Conservation (phyloP, 1,284 basidiomycete genomes). For the Microbotryum saponariae region DNA sequence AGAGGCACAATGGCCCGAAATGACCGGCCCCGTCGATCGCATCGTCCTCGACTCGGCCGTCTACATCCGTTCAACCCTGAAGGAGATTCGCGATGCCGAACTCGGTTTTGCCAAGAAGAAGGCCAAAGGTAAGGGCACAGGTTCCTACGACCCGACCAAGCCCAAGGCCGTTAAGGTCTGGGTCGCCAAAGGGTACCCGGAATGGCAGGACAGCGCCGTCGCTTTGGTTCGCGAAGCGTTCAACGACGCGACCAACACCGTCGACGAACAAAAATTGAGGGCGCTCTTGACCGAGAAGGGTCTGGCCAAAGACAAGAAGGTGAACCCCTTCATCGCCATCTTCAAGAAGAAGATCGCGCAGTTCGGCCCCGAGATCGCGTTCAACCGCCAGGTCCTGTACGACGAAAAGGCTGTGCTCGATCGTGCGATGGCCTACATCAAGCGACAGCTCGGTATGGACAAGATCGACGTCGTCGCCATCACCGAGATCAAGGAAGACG, state of each 20-base stretch:
- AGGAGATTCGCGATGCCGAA: slow-evolving; percentile 86
- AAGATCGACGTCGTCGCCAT: slow-evolving; percentile 63
- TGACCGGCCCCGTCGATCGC: slow-evolving; percentile 43
- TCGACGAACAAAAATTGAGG: slow-evolving; percentile 78
- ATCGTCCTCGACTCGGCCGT: slow-evolving; percentile 59
- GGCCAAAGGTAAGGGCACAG: slow-evolving; percentile 48
- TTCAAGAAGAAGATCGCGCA: slow-evolving; percentile 80
- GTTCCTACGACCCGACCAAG: slow-evolving; percentile 67
- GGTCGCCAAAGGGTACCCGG: slow-evolving; percentile 83
- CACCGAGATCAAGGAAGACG: slow-evolving; percentile 43
- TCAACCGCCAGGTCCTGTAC: slow-evolving; percentile 81
- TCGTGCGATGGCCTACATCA: slow-evolving; percentile 72
- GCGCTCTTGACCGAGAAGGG: slow-evolving; percentile 63
- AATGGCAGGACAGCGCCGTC: slow-evolving; percentile 84
- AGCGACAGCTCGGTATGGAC: slow-evolving; percentile 67
- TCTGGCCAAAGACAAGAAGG: slow-evolving; percentile 88
- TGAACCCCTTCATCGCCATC: slow-evolving; percentile 88
- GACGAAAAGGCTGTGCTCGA: slow-evolving; percentile 70
- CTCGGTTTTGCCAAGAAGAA: slow-evolving; percentile 59
- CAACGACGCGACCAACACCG: slow-evolving; percentile 52
- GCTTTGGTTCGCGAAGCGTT: slow-evolving; percentile 66
- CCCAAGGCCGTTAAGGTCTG: slow-evolving; percentile 81
- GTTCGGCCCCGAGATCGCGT: slow-evolving; percentile 69
- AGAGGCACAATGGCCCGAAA: slow-evolving; percentile 65
- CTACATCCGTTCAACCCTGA: slow-evolving; percentile 79